Percentiles rank a stretch among this genome's conserved stretches.
Conservation (phyloP, 2,329 filamentous ascomycete species). For the Hymenoscyphus albidus region DNA sequence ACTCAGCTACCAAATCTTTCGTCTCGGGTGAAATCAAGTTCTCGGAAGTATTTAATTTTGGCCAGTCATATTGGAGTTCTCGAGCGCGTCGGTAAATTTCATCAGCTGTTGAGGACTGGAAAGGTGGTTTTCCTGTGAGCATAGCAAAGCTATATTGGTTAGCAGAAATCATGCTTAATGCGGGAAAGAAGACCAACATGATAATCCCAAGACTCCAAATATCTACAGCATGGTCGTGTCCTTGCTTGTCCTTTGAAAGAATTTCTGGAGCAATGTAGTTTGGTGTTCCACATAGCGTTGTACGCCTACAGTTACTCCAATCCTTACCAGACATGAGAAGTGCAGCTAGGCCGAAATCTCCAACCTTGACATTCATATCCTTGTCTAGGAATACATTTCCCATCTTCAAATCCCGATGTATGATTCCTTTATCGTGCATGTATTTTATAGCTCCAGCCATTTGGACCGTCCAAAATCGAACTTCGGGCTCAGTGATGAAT, state of each 20-base stretch:
- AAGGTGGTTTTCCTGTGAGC: conserved; percentile 92
- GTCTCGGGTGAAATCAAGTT: conserved; percentile 72
- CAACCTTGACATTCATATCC: conserved; percentile 96
- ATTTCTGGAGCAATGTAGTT: conserved; percentile 99
- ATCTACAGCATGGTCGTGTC: conserved; percentile 96
- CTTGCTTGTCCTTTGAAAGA: conserved; percentile 86
- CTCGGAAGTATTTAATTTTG: conserved; percentile 58
- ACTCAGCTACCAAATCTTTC: conserved; percentile 71
- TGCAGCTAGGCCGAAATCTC: conserved; percentile 93
- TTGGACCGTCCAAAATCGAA: conserved; percentile 89
- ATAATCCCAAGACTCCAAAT: conserved; percentile 98
- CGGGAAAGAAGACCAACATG: conserved; percentile 54
- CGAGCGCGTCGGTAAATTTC: conserved; percentile 74
- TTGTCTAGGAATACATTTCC: conserved; percentile 95
- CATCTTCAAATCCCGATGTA: conserved; percentile 96
- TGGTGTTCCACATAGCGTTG: conserved; percentile 92
- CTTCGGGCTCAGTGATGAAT: conserved; percentile 87
- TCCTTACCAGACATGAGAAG: conserved; percentile 88
- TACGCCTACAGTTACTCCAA: conserved; percentile 74
- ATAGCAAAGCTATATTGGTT: conserved; percentile 71
- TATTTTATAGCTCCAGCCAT: conserved; percentile 97
- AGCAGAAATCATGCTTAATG: conserved; percentile 26
- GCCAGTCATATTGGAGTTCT: conserved; percentile 77
- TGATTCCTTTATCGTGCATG: conserved; percentile 91
- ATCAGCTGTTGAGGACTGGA: conserved; percentile 86